Conservation (phyloP, 73 alveolate genomes). For the Paramecium primaurelia region DNA sequence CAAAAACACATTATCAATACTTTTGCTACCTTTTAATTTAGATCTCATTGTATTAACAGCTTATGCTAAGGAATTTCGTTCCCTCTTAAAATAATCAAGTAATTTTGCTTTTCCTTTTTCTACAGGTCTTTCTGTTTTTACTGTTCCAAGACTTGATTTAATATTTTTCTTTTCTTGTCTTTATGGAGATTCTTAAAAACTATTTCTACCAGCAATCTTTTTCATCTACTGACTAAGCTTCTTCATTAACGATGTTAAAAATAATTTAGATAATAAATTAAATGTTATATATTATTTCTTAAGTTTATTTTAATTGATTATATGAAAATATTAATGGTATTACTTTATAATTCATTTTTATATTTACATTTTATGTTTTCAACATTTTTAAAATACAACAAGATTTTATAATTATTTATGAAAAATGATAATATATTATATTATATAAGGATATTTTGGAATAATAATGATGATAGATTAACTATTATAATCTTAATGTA, state of each 20-base stretch:
- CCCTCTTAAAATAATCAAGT: conserved; percentile 26
- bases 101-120: not conserved
- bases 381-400: not conserved
- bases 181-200: not conserved
- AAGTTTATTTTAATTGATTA: not conserved
- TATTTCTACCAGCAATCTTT: not conserved
- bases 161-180: not conserved
- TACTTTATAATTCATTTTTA: not conserved
- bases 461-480: too few species aligned
- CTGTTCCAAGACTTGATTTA: not conserved
- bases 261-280: not conserved
- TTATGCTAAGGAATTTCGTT: not conserved
- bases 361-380: too few species aligned
- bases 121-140: not conserved
- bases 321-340: not conserved
- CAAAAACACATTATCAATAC: not conserved
- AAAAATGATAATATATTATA: too few species aligned
- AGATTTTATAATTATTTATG: too few species aligned
- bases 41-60: not conserved
- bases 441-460: too few species aligned
- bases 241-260: conserved; percentile 8
- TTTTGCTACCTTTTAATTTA: not conserved
- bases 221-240: not conserved
- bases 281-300: not conserved
- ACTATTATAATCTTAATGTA: not conserved